Base-by-base conservation (phyloP, 176 grass and related monocot species). In the Aechmea fasciata region DNA sequence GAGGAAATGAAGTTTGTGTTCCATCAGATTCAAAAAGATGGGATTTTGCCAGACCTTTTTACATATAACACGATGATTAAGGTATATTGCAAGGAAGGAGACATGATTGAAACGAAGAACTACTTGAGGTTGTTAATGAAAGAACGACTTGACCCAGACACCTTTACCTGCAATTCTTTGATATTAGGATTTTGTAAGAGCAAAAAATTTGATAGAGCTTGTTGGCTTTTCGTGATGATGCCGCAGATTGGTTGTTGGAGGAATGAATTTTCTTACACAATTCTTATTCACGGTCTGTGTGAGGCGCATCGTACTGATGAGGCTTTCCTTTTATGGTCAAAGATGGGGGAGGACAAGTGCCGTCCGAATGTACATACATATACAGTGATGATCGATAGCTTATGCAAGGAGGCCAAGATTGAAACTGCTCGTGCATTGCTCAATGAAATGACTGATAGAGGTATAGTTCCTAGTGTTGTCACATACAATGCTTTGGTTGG, bases 21-120 rank as follows among this genome's bases (percentile, higher is more conserved):
- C 72, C 64, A 57, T 11, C 76, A 70, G 76, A 82, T 96, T 14
- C 63, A 80, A 15, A 75, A 79, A 78, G 80, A 82, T 75, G 85
- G 83, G 17, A 75, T 84, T 49, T 69, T 88, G 73, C 85, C 85
- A 1, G 83, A 88, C 54, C 13, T 63, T 1, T 59, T 78, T 50
- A 90, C 84, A 9, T 91, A 88, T 76, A 96, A 96, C 57, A 70
- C 66, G 26, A 88, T 96, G 85, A 85, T 96, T 33, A 91, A 90
- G 82, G 64, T 81, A 13, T 70, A 85, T 70, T 90, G 84, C 82
- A 96, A 84, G 70, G 79, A 90, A 50, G 84, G 91, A 9, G 79
- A 87, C 15, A 61, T 96, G 50, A 29, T 55, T 11, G 61, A 65
- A 3, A 87, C 91, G 1, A 57, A 77, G 55, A 28, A 74, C 25